These are phyloP conservation scores for Rauvolfia tetraphylla DNA, from an alignment of 257 asterid species.

Conservation along the genomic window DNA sequence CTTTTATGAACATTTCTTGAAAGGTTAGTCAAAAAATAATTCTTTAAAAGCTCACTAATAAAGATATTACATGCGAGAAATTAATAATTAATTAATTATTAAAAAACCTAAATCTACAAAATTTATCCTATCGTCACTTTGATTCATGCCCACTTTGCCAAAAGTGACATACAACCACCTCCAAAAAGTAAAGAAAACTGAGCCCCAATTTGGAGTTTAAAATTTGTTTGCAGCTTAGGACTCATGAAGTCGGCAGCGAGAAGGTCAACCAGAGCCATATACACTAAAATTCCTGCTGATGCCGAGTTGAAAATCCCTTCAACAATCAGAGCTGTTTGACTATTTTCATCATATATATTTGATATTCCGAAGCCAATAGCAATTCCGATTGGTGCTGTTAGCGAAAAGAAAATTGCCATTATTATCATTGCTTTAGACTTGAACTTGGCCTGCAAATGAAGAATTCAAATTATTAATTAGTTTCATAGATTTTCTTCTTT, in stretches of 20 bases:
- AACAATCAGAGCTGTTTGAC: conserved; percentile 28
- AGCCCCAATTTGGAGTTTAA: conserved; percentile 22
- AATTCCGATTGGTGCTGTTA: conserved; percentile 35
- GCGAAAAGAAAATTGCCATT: conserved; percentile 32
- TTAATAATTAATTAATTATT: too few relatives aligned
- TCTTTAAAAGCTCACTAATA: too few relatives aligned
- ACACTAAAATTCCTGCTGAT: conserved; percentile 33
- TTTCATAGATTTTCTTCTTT: too few relatives aligned
- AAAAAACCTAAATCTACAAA: neutral
- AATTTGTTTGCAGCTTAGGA: conserved; percentile 20
- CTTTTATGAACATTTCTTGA: too few relatives aligned
- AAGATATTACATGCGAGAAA: too few relatives aligned
- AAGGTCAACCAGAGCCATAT: conserved; percentile 38
- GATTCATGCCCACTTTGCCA: conserved; percentile 30
- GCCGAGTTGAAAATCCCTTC: conserved; percentile 37
- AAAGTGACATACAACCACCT: conserved; percentile 28
- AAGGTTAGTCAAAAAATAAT: too few relatives aligned
- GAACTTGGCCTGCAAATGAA: conserved; percentile 24
- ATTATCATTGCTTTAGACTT: conserved; percentile 12
- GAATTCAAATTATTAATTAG: neutral
- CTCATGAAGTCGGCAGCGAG: conserved; percentile 32
- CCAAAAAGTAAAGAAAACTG: conserved; percentile 29
- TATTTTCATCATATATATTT: conserved; percentile 26
- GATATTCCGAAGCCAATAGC: conserved; percentile 28
- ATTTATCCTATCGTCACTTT: neutral